Base-by-base conservation (phyloP, 192 early-diverging fungal genomes). In the Neocallimastix lanati region DNA sequence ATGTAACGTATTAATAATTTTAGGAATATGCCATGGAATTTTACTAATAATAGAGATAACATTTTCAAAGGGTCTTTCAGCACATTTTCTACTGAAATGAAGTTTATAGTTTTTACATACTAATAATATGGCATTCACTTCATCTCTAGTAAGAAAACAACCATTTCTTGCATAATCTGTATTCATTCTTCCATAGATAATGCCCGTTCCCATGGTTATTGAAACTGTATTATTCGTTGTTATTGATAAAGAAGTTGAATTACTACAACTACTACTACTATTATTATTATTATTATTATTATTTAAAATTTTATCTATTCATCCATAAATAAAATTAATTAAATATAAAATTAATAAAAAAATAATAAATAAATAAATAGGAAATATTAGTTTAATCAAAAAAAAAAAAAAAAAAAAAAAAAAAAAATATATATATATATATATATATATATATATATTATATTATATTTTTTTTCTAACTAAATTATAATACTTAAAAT, bases 81-180 rank as follows among this genome's bases (percentile, higher is more conserved):
- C 89, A 80, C 91, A 92, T 76, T 92, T 91, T 78, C 92, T 85
- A 18, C 91, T 90, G 80, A 92, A 93, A 81, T 92, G 92, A 21
- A 92, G 81, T 91, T 93, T 93, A 80, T 92, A 92, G 77, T 93
- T 91, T 36, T 90, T 87, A 81, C 93, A 94, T 12, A 91, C 84
- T 1, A 89, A 84, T 15, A 94, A 82, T 7, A 94, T 78, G 1
- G 88, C 85, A 82, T 90, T 92, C 78, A 94, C 93, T 81, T 94
- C 92, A 29, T 93, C 90, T 29, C 93, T 82, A 5, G 88, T 86
- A 16, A 94, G 78, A 79, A 91, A 88, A 18, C 50, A 67, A 11
- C 50, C 50, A 67, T 67, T 25, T 67, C 16, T 67, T n/a, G 50
- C 50, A 67, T 67, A 67, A n/a, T 18, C n/a, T 0, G 50, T 67